Percentiles rank a stretch among this genome's conserved stretches.
Evolutionary conservation across 345 rosid species (phyloP).

Genomic region (Eucalyptus erythrocorys): DNA sequence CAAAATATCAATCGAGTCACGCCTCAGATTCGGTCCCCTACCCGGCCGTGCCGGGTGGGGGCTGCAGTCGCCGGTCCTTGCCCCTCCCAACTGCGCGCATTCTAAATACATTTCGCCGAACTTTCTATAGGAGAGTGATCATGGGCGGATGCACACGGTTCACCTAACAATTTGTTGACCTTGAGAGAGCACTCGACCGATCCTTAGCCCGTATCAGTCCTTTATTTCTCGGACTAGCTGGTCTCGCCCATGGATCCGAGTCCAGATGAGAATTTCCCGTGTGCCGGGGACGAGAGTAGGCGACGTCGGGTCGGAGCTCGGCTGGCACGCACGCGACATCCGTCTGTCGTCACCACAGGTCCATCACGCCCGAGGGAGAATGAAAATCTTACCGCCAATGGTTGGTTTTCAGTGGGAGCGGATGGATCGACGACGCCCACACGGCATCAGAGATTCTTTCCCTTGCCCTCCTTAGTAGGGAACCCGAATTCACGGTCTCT

Average conservation of each 20-base stretch:
- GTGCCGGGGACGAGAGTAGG: background rate
- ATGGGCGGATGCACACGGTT: background rate
- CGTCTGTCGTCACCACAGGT: background rate
- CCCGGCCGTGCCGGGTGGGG: background rate
- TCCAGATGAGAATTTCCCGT: background rate
- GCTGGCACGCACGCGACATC: background rate
- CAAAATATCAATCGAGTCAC: background rate
- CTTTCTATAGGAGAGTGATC: background rate
- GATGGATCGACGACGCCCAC: background rate
- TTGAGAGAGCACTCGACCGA: background rate
- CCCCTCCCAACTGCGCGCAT: background rate
- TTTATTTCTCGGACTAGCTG: background rate
- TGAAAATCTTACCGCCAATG: background rate
- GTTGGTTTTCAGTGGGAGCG: background rate
- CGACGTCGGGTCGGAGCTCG: background rate
- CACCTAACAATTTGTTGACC: background rate
- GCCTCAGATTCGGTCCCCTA: background rate
- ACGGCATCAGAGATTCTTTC: background rate
- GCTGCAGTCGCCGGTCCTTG: background rate
- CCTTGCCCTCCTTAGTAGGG: background rate
- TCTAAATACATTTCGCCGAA: background rate
- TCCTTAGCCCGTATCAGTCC: background rate
- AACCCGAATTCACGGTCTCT: background rate
- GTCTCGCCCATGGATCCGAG: background rate
- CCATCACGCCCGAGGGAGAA: background rate